phyloP scores from a whole-genome alignment of 805 yeast species.

The Candida ipomoeae region DNA sequence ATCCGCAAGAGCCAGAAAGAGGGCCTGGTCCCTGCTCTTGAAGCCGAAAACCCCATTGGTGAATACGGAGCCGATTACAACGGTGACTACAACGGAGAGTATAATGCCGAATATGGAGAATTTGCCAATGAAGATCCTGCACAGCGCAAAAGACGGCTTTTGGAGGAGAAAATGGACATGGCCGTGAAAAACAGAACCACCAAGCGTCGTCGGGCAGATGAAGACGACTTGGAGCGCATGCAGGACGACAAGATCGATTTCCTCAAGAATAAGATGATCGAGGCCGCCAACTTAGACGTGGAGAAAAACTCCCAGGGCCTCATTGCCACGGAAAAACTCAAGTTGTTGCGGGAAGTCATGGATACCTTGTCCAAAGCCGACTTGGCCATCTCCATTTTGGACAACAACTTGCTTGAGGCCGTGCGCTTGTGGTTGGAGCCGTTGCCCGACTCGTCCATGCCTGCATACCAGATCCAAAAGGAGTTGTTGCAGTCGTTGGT shows the following conservation, averaged over 20 bases:
- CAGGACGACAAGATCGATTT: constrained; percentile 86
- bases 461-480: constrained; percentile 95
- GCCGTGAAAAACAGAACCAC: constrained; percentile 63
- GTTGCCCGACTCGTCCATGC: constrained; percentile 93
- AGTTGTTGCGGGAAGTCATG: constrained; percentile 73
- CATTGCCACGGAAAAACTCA: constrained; percentile 74
- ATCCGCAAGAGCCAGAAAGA: constrained; percentile 14
- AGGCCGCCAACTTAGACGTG: constrained; percentile 74
- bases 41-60: constrained; percentile 9
- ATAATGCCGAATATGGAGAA: not conserved
- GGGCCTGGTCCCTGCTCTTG: constrained; percentile 3
- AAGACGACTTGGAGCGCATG: constrained; percentile 91
- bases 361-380: constrained; percentile 74
- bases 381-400: constrained; percentile 87
- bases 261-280: constrained; percentile 84
- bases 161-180: constrained; percentile 78
- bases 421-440: constrained; percentile 98
- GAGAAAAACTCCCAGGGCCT: constrained; percentile 55
- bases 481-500: constrained; percentile 71
- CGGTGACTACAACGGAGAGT: not conserved
- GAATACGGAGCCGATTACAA: not conserved
- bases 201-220: constrained; percentile 68
- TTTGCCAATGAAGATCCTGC: constrained; percentile 34
- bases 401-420: constrained; percentile 88
- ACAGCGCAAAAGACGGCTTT: constrained; percentile 57